Conservation (phyloP, 495 filamentous ascomycete species). For the Penicillium odoratum region DNA sequence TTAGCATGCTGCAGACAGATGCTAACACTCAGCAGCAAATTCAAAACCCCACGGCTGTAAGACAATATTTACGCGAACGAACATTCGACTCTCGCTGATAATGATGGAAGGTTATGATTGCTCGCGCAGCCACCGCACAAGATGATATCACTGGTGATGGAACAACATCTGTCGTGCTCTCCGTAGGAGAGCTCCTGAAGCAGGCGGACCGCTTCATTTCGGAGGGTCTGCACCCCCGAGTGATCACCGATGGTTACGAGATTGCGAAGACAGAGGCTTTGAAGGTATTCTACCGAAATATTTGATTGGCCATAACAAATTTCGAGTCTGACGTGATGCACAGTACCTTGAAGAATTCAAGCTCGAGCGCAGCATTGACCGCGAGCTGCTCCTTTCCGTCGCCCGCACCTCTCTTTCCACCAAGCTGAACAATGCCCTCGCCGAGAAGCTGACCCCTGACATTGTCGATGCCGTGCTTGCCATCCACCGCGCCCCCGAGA, state of each 20-base stretch:
- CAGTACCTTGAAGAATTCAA: conserved; percentile 97
- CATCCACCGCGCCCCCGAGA: conserved; percentile 85
- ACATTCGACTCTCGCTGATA: conserved; percentile 23
- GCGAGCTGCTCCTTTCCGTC: conserved; percentile 90
- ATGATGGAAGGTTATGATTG: conserved; percentile 83
- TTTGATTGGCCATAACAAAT: background rate
- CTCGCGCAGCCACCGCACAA: conserved; percentile 93
- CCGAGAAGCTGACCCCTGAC: conserved; percentile 84
- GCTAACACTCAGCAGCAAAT: conserved; percentile 60
- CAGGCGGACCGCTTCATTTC: conserved; percentile 93
- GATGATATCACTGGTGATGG: conserved; percentile 99
- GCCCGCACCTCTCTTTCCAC: conserved; percentile 93
- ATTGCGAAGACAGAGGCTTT: conserved; percentile 91
- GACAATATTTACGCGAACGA: conserved; percentile 24
- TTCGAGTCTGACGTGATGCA: conserved; percentile 19
- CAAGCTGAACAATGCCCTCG: conserved; percentile 84
- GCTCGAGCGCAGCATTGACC: conserved; percentile 78
- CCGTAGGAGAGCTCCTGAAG: conserved; percentile 96
- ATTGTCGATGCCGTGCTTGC: conserved; percentile 95
- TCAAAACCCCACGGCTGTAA: conserved; percentile 84
- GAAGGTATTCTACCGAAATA: conserved; percentile 53
- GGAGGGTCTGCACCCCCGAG: conserved; percentile 91
- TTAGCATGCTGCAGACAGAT: background rate
- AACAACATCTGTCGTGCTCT: conserved; percentile 91
- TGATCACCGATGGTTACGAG: conserved; percentile 98